Base-by-base conservation (phyloP, 2,329 filamentous ascomycete genomes). In the Cordyceps militaris region DNA sequence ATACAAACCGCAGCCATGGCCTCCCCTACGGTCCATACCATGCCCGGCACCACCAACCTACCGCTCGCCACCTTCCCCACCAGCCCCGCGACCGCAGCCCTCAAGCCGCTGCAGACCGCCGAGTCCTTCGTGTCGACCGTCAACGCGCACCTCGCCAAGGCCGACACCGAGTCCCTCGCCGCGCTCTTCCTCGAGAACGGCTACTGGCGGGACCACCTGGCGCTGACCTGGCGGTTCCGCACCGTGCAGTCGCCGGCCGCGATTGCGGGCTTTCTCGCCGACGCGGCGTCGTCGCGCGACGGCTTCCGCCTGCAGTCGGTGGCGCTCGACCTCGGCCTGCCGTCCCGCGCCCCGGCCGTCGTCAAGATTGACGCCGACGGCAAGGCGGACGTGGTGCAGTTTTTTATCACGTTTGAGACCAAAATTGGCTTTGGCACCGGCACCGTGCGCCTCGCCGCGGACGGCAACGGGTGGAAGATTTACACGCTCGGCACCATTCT, bases 401-500 rank as follows among this genome's bases (percentile, higher is more conserved):
- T 60, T 40, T 61, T 63, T 50, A 57, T 64, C 21, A 53, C 60
- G 21, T 58, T 65, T 26, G 59, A 65, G 28, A 61, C 61, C 5
- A 30, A 30, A 2, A 26, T 61, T 1, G 63, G 63, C 6, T 55
- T 53, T 3, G 63, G 63, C 3, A 56, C 56, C 1, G 63, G 63
- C 6, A 50, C 63, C 10, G 58, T 60, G n/a, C 51, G 63, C 8
- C 40, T 65, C 3, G 53, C 53, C 11, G 58, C 59, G 26, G 55
- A 60, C 11, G 58, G 53, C 9, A 48, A 34, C 5, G 54, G 36
- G 14, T 86, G 80, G 80, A 83, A 82, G 65, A 76, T 79, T 0
- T 83, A 79, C 61, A 83, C 79, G 7, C 64, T 86, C 0, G 85
- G 79, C 63, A 86, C 83, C 0, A 70, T 73, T 0, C 66, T 86